Evolutionary conservation across 1,284 basidiomycete genomes (phyloP), one percentile per base, ranked within the genome.

Genomic region (Termitomyces sp.): DNA sequence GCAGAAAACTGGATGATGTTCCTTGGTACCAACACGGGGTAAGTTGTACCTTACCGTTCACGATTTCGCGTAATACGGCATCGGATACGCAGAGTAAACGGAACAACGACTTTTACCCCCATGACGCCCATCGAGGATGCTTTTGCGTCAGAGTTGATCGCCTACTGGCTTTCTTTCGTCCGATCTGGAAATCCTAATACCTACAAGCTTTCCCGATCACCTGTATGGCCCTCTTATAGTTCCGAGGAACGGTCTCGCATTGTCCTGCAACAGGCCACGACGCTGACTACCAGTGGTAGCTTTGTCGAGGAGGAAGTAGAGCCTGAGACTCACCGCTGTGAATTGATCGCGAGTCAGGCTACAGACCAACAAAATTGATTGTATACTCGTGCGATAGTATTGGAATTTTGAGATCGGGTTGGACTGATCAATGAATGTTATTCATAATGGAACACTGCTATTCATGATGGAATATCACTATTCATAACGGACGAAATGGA

Each of bases 1-100:
- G 72, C 82, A 1, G 81, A 84, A 63, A 83, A 83, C 60, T 83
- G 77, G 76, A 82, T 83, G 79, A 81, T 83, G 81, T 82, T 83
- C 68, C 66, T 65, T 24, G 82, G 82, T 2, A 77, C 74, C 0
- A 79, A 78, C 50, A 82, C 81, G n/a, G 81, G 82, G 81, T 83
- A 60, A 13, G 69, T 36, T 46, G 26, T 31, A 28, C 21, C 26
- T 30, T 5, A 28, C 7, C 28, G 15, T 19, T 36, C 12, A 52
- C 44, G 19, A 21, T 33, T n/a, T 26, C 7, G 17, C 10, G 10
- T 33, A 8, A 46, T 17, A 24, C 4, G 41, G 38, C 12, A 24
- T 43, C 17, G 24, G 19, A 30, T 19, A 31, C 17, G 3, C 61
- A 81, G 78, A 2, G 61, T 67, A 58, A 81, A 81, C 60, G 79